Base-by-base conservation (phyloP, 441 rosid genomes). In the Gossypium davidsonii region DNA sequence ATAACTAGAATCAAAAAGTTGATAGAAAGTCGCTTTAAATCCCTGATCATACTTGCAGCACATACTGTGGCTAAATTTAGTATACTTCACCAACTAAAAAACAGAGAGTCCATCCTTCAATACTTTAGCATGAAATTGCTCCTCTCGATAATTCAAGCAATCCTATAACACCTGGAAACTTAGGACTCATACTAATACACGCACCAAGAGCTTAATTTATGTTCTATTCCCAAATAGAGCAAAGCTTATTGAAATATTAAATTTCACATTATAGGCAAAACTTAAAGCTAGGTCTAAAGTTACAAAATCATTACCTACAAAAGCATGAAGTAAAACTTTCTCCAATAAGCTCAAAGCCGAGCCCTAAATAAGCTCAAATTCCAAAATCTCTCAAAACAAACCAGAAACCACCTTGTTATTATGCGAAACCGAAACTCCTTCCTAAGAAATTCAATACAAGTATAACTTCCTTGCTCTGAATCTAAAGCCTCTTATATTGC, bases 231-330 rank as follows among this genome's bases (percentile, higher is more conserved):
- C 6, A 52, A 52, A 31, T 17, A 68, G 17, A 52, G 26, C 48
- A 68, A 68, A 68, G 44, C 14, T 25, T 18, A 67, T 67, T 49
- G 71, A 25, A 48, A 49, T 26, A 67, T 25, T 26, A 26, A 68
- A 31, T 28, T 6, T 10, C 10, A 52, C 18, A 17, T 68, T 68
- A 31, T 17, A 31, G 61, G 72, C 1, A 52, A 52, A 52, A 52
- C 18, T 31, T 28, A 11, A 31, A 26, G 17, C 18, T 31, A 17
- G 11, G 59, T 52, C 46, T 67, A 67, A 51, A 9, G 8, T n/a
- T n/a, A 49, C 34, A 5, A 26, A 39, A 49, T 2, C 9, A 67
- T 49, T 26, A 26, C 23, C 71, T n/a, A 25, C n/a, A 8, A 67
- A 49, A 25, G 71, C 58, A 49, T 66, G 14, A 8, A 26, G n/a